phyloP scores from a whole-genome alignment of 2,329 filamentous ascomycete species.

The Cladophialophora immunda region DNA sequence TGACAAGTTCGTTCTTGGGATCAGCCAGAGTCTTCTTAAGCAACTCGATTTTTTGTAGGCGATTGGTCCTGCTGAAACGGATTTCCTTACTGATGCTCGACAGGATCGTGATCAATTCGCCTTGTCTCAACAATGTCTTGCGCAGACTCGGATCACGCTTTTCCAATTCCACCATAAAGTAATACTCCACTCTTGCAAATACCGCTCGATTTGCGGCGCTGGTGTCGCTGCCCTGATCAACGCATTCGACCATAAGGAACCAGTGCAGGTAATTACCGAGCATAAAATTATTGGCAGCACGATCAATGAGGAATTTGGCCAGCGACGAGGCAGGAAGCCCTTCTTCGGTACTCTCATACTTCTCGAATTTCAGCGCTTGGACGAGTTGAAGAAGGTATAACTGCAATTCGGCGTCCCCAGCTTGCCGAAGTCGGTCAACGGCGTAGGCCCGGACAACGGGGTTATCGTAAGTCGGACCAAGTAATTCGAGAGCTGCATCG shows the following conservation, averaged over 20 bases:
- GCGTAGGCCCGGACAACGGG: conserved; percentile 89
- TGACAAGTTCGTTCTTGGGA: conserved; percentile 85
- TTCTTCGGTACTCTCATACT: conserved; percentile 72
- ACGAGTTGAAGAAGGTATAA: conserved; percentile 93
- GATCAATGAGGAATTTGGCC: conserved; percentile 85
- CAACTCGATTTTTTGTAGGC: conserved; percentile 80
- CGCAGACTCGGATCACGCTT: conserved; percentile 76
- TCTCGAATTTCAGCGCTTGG: conserved; percentile 93
- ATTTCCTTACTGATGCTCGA: conserved; percentile 90
- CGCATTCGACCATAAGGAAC: conserved; percentile 98
- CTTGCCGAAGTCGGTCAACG: conserved; percentile 87
- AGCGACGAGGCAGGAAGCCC: conserved; percentile 79
- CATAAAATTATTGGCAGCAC: conserved; percentile 86
- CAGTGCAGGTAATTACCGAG: conserved; percentile 96
- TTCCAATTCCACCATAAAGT: conserved; percentile 91
- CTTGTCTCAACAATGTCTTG: conserved; percentile 82
- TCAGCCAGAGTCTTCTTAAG: conserved; percentile 87
- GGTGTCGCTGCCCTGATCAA: conserved; percentile 80
- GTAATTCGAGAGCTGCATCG: conserved; percentile 88
- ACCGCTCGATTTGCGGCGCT: conserved; percentile 76
- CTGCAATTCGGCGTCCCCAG: conserved; percentile 89
- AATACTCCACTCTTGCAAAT: conserved; percentile 91
- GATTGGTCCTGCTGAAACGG: conserved; percentile 78
- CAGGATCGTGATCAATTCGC: conserved; percentile 85
- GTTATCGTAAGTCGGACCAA: conserved; percentile 92